Evolutionary conservation across 176 grass and related monocot genomes (phyloP), one percentile per base, ranked within the genome.

Genomic region (Puccinellia tenuiflora): DNA sequence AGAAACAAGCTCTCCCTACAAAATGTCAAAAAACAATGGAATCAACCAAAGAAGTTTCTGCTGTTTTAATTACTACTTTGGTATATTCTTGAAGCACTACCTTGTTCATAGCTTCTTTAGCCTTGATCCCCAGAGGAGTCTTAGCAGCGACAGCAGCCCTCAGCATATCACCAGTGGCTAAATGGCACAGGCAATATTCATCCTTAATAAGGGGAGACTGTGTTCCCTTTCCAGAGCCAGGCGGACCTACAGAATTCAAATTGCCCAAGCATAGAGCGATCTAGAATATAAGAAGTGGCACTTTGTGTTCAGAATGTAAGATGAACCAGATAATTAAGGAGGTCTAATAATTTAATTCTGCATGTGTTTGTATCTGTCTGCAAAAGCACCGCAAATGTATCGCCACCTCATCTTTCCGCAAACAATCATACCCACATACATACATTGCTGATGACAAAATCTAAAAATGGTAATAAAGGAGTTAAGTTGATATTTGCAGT

Each of bases 81-180:
- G 52, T 61, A 29, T 61, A 28, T 40, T 65, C 7, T 78, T 34
- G 30, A 59, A 77, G 79, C 22, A 83, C 24, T 93, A 95, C 96
- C 85, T 91, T 93, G 50, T 93, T 81, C 92, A 98, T 98, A 50
- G 92, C 89, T 80, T 94, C 92, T 88, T 98, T 98, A 79, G 92
- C 96, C 85, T 98, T 98, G 77, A 95, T 26, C 28, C 96, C 96
- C 29, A 98, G 89, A 80, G 91, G 92, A 70, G 92, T 98, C 77
- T 98, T 94, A 85, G 91, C 96, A 69, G 88, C 82, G 21, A 98
- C 96, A 77, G 96, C 92, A 81, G 96, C 96, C 66, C 96, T 91
- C 61, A 98, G 77, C 96, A 98, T 98, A 84, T 94, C 96, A 90
- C 96, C 96, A 59, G 96, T 98, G 57, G 96, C 96, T 82, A 98